A percentile compares a stretch with the other conserved stretches of the same genome.
These are phyloP conservation scores for Cenchrus purpureus DNA, from an alignment of 176 grass and related monocot species.

Conservation along the genomic window DNA sequence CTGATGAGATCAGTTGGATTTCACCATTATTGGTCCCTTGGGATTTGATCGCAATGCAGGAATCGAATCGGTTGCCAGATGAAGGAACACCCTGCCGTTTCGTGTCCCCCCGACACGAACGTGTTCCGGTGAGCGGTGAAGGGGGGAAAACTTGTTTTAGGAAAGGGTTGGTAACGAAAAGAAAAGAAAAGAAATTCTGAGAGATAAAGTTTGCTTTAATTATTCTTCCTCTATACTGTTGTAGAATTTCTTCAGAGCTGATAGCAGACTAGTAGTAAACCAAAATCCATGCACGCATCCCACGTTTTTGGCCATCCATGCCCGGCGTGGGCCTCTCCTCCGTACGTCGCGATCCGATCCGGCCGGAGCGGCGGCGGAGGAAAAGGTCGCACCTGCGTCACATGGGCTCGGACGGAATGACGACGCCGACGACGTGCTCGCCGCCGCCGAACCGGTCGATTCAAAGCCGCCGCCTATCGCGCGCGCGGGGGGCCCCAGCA, in stretches of 20 bases:
- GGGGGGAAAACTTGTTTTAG: too few relatives aligned
- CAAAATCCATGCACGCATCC: not conserved
- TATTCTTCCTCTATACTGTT: not conserved
- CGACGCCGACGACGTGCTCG: not conserved
- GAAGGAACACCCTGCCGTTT: not conserved
- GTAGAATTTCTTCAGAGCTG: not conserved
- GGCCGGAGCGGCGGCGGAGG: not conserved
- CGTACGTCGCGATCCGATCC: not conserved
- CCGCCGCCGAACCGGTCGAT: not conserved
- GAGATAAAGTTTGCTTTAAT: not conserved
- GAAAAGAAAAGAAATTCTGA: not conserved
- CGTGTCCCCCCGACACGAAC: not conserved
- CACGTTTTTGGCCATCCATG: not conserved
- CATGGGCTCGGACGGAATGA: not conserved
- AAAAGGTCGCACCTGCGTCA: constrained; percentile 21
- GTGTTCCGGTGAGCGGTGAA: not conserved
- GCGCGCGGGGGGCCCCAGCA: too few relatives aligned
- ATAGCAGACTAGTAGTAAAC: not conserved
- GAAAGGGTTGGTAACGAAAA: too few relatives aligned
- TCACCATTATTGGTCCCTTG: not conserved
- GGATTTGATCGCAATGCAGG: not conserved
- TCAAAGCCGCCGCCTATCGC: not conserved
- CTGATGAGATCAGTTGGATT: not conserved
- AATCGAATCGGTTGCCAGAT: not conserved
- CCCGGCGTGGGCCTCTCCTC: not conserved